A percentile compares a stretch with the other conserved stretches of the same genome.
Evolutionary conservation across 768 basidiomycete species (phyloP).

Genomic region (Lentinula boryana): DNA sequence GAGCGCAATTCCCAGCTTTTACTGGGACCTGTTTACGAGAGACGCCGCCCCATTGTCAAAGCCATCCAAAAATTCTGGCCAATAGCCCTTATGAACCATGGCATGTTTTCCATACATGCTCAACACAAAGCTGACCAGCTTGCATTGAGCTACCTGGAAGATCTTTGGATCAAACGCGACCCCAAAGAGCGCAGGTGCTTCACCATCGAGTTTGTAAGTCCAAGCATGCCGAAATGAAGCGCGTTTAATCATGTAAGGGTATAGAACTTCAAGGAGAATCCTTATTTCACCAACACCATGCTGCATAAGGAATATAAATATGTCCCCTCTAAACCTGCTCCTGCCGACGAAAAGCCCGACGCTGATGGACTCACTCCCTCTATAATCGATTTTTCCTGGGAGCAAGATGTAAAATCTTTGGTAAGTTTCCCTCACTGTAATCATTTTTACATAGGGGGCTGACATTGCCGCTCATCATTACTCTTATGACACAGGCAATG

Average conservation of each 20-base stretch:
- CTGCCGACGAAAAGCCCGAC: constrained; percentile 53
- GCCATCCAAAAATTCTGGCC: constrained; percentile 79
- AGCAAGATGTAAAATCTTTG: constrained; percentile 60
- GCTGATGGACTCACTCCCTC: constrained; percentile 70
- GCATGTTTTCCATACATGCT: constrained; percentile 53
- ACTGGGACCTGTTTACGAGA: constrained; percentile 59
- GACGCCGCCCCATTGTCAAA: constrained; percentile 62
- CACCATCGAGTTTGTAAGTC: constrained; percentile 83
- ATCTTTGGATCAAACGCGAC: constrained; percentile 79
- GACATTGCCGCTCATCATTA: background rate
- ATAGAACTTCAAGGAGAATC: constrained; percentile 83
- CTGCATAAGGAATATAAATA: constrained; percentile 83
- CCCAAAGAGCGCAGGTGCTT: constrained; percentile 71
- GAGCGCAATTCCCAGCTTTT: constrained; percentile 60
- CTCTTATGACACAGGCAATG: constrained; percentile 35
- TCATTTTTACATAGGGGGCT: background rate
- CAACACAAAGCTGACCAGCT: constrained; percentile 74
- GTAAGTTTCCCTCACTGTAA: constrained; percentile 27
- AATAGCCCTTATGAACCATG: constrained; percentile 75
- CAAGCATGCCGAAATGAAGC: background rate
- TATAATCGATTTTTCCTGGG: constrained; percentile 80
- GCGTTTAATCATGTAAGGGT: background rate
- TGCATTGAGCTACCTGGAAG: constrained; percentile 79
- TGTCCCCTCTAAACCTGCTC: constrained; percentile 40
- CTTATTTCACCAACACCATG: constrained; percentile 70